Conservation (phyloP, 2,329 filamentous ascomycete species). For the Anthostomella pinea region DNA sequence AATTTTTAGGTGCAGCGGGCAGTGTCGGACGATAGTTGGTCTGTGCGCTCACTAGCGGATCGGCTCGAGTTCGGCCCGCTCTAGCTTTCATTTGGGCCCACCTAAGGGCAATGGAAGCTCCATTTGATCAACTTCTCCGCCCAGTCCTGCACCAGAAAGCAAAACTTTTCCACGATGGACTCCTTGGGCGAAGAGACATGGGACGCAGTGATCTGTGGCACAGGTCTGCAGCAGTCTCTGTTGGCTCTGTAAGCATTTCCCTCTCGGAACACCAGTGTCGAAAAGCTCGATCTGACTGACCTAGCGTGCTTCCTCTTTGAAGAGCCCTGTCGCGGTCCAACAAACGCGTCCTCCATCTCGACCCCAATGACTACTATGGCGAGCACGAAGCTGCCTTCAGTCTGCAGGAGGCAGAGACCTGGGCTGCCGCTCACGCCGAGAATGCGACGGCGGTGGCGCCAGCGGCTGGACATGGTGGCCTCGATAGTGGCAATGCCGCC, state of each 20-base stretch:
- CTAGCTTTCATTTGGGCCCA: not conserved
- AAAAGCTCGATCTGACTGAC: conserved; percentile 66
- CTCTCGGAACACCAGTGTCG: conserved; percentile 10
- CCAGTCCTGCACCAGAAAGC: conserved; percentile 25
- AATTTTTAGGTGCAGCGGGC: conserved; percentile 8
- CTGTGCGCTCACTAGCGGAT: too few relatives aligned
- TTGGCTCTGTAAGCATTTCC: conserved; percentile 65
- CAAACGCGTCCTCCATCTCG: conserved; percentile 88
- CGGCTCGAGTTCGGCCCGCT: too few relatives aligned
- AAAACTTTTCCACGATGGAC: conserved; percentile 56
- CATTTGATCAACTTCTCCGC: conserved; percentile 12
- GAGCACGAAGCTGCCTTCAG: conserved; percentile 81
- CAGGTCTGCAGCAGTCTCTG: conserved; percentile 74
- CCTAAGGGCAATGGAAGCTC: conserved; percentile 8
- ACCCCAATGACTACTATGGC: conserved; percentile 85
- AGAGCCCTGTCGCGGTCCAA: conserved; percentile 90
- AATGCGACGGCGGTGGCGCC: conserved; percentile 15
- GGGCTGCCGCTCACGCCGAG: conserved; percentile 52
- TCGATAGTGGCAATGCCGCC: not conserved
- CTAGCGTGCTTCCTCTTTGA: conserved; percentile 46
- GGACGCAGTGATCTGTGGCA: conserved; percentile 79
- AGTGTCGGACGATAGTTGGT: too few relatives aligned
- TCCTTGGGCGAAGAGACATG: conserved; percentile 69
- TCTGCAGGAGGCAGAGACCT: conserved; percentile 75
- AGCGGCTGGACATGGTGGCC: not conserved